Evolutionary conservation across 2,329 filamentous ascomycete species (phyloP).

Genomic region (Cladobotryum mycophilum): DNA sequence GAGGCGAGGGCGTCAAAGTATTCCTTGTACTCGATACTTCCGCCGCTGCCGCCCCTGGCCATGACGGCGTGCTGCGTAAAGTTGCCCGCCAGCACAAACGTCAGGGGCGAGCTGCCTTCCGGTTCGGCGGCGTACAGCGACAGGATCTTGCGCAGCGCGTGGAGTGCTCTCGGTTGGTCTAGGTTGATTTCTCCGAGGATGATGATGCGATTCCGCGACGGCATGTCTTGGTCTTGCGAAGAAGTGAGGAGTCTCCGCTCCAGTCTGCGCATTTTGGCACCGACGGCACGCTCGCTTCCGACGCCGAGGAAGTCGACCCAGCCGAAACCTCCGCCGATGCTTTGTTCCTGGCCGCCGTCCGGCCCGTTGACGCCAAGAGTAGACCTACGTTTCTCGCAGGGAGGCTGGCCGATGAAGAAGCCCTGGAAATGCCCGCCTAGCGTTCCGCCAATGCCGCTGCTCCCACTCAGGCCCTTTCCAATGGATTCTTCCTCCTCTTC

Average conservation of each 20-base stretch:
- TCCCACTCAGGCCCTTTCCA: constrained; percentile 65
- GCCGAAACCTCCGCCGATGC: constrained; percentile 76
- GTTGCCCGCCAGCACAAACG: constrained; percentile 80
- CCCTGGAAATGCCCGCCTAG: constrained; percentile 90
- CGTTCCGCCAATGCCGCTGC: constrained; percentile 77
- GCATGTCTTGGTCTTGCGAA: constrained; percentile 27
- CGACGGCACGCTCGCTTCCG: constrained; percentile 80
- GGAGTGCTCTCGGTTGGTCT: constrained; percentile 73
- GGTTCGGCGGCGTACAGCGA: constrained; percentile 63
- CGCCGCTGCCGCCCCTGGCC: constrained; percentile 62
- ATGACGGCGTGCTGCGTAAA: constrained; percentile 65
- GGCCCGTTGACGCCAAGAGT: constrained; percentile 66
- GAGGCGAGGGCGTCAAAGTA: constrained; percentile 84
- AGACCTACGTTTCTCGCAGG: constrained; percentile 74
- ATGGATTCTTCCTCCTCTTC: constrained; percentile 78
- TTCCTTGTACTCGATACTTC: constrained; percentile 95
- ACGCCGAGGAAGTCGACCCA: constrained; percentile 96
- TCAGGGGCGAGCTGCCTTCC: constrained; percentile 61
- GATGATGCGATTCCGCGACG: constrained; percentile 52
- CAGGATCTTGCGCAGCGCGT: constrained; percentile 75
- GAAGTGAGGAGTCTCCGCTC: constrained; percentile 60
- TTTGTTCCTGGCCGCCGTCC: constrained; percentile 52
- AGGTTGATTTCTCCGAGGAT: constrained; percentile 82
- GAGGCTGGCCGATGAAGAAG: constrained; percentile 86
- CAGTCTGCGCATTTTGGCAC: constrained; percentile 74